Evolutionary conservation across 1,139 yeast genomes (phyloP), one percentile per base, ranked within the genome.

Genomic region (Barnettozyma hawaiiensis): DNA sequence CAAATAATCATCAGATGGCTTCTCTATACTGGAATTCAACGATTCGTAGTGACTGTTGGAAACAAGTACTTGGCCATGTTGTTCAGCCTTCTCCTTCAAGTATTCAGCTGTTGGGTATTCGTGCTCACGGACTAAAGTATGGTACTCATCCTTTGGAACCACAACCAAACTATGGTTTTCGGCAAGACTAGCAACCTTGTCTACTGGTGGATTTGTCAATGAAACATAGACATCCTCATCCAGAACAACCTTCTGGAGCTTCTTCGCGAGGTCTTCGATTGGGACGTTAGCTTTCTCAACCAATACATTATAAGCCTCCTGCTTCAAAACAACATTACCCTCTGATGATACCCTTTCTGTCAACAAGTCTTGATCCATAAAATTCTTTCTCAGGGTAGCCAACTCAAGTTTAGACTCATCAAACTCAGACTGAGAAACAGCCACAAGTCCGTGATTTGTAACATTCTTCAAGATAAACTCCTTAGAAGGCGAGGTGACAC

Each of bases 361-460:
- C 42, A 61, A 45, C 16, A 47, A 42, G 3, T 54, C 55, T 19
- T 54, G 49, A 35, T 53, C 46, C 4, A 46, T 42, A 9, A 55
- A 39, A 26, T 52, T 53, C 23, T 45, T 47, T 41, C 54, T 55
- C 47, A 61, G 39, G 4, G 51, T 37, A 1, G 53, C 47, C 35
- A 57, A 51, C 24, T 65, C 65, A 7, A 41, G 49, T 5, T 46
- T 48, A 18, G 58, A 45, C 19, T 31, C 44, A 1, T 50, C 52
- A 40, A 59, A 54, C n/a, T 64, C 65, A 16, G 50, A 50, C n/a
- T 49, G 50, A 9, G 66, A 48, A 3, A 69, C 39, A 9, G 66
- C 58, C 12, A 60, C 52, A 45, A 64, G 49, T 9, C 66, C 69
- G 10, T 57, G 45, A 8, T 29, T 39, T 11, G 48, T 33, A 19